Evolutionary conservation across 2,329 filamentous ascomycete species (phyloP), one percentile per base, ranked within the genome.

Genomic region (Cordyceps cicadae): DNA sequence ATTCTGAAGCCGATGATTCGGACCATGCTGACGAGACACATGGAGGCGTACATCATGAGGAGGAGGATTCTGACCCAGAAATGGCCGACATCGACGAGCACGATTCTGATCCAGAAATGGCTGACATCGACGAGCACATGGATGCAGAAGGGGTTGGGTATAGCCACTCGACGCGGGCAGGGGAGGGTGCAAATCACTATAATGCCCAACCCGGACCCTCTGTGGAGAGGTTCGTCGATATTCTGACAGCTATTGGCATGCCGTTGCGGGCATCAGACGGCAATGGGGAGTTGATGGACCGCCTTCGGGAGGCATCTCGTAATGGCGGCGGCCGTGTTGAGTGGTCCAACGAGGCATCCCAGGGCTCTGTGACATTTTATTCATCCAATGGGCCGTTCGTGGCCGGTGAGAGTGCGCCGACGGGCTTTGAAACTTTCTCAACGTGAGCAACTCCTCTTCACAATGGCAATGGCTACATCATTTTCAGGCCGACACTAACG

Each of bases 1-100:
- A 49, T 12, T 32, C 26, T 3, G 53, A 46, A 5, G 19, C 8
- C 9, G 21, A 17, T 9, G 32, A 41, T 3, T n/a, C 12, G 15
- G 45, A 1, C 5, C 14, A 39, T 26, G 6, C 5, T 2, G 11
- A 32, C n/a, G 32, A 19, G 21, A 17, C 9, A 5, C 0, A n/a
- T 60, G 14, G n/a, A 64, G 17, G 67, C 66, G n/a, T 65, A 63
- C 37, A 45, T 21, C 62, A 64, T 49, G 29, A 29, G 29, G 72
- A 75, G 54, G 70, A 75, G 55, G 76, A 81, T 62, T 82, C 82
- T 2, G 84, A 86, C 62, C 82, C 82, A 1, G 83, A 84, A 15
- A 82, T 85, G 65, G 80, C 74, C 32, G 81, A 86, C 66, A 82
- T 86, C 62, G 81, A 84, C 26, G 78, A 85, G 32, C 75, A 80